Base-by-base conservation (phyloP, 2,329 filamentous ascomycete genomes). In the Diplodia corticola region DNA sequence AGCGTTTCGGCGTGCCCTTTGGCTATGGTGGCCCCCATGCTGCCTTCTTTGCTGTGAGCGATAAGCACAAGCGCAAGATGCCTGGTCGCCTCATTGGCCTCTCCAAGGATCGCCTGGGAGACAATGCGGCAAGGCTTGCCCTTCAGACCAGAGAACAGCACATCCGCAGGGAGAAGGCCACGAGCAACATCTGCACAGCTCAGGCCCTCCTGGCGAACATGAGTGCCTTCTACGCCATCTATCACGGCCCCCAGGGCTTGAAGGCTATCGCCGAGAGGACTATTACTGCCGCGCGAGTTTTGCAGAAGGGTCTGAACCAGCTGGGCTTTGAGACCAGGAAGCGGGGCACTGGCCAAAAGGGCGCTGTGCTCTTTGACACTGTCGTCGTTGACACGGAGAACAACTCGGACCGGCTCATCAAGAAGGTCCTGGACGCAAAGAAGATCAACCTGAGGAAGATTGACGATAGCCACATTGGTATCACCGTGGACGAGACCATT, bases 181-280 rank as follows among this genome's bases (percentile, higher is more conserved):
- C 94, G 1, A 97, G 93, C 82, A 98, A 98, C 75, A 93, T 97
- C 67, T 98, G 94, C 82, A 98, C 94, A 1, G 93, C 94, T 1
- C 94, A 98, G 80, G 94, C 94, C 9, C 82, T 98, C 28, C 83
- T 97, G 61, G 94, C 94, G 44, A 98, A 98, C 78, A 97, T 97
- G 92, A 94, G 88, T 71, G 92, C 93, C 64, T 90, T 97, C 81
- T 98, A 97, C 75, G 93, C 93, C 63, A 85, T 97, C 64, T 98
- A 97, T 78, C 94, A 98, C 76, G 94, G 94, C 3, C 94, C 94
- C 0, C 79, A 88, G 64, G 93, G 93, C 20, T 81, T 98, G 60
- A 92, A 88, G 79, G 85, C 87, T 15, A 97, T 97, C 75, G 93
- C 94, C 0, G 86, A 93, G 76, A 87, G 89, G 69, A 86, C 91